Percentiles rank a stretch among this genome's conserved stretches.
These are phyloP conservation scores for Polyplosphaeria fusca DNA, from an alignment of 495 filamentous ascomycete genomes.

Conservation along the genomic window DNA sequence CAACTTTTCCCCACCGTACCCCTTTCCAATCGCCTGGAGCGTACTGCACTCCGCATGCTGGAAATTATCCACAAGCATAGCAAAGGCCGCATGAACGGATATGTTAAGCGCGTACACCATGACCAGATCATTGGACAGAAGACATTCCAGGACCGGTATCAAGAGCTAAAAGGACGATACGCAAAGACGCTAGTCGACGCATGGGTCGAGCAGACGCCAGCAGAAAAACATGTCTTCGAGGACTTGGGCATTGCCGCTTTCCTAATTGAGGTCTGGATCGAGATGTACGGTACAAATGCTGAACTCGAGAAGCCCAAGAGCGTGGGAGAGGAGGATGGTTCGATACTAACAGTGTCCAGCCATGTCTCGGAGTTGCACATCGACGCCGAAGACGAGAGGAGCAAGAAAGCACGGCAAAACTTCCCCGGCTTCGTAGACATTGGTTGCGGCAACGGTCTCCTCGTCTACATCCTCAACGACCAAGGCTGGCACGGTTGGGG, in stretches of 20 bases:
- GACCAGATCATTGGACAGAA: constrained; percentile 73
- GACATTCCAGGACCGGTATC: constrained; percentile 74
- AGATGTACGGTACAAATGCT: constrained; percentile 62
- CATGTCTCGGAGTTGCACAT: no score
- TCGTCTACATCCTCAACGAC: constrained; percentile 76
- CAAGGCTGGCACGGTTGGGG: constrained; percentile 88
- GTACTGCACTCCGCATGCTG: constrained; percentile 69
- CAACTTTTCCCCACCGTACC: constrained; percentile 52
- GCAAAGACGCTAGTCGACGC: constrained; percentile 59
- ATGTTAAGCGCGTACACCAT: constrained; percentile 70
- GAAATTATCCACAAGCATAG: constrained; percentile 74
- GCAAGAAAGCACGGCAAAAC: constrained; percentile 4
- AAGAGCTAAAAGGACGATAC: constrained; percentile 73
- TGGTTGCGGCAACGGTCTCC: constrained; percentile 89
- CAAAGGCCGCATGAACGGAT: constrained; percentile 57
- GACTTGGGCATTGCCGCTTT: constrained; percentile 92
- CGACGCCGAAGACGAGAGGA: background rate
- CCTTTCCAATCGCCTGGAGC: constrained; percentile 54
- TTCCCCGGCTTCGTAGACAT: constrained; percentile 96
- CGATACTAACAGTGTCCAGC: no score
- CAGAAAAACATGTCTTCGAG: constrained; percentile 90
- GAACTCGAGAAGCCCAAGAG: background rate
- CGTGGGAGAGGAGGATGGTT: background rate
- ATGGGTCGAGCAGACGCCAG: constrained; percentile 86
- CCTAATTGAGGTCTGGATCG: constrained; percentile 84